Evolutionary conservation across 768 basidiomycete genomes (phyloP), one percentile per base, ranked within the genome.

Genomic region (Polyporus arcularius): DNA sequence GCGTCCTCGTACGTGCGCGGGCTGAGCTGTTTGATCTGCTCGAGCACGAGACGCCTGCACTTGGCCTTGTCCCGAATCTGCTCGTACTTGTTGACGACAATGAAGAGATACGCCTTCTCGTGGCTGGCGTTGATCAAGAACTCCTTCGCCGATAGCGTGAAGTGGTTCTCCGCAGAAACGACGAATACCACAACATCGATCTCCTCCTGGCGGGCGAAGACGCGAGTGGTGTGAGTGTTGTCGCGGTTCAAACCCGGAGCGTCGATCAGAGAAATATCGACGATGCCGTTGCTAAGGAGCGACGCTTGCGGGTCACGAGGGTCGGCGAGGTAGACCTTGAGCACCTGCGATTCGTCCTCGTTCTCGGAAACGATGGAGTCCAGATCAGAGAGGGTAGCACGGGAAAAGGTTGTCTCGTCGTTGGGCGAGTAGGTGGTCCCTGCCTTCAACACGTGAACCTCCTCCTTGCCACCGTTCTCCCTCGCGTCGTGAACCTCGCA

Each of bases 121-220:
- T 93, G 90, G 77, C 90, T 92, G 2, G 96, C 95, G 67, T 86
- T 93, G 79, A 79, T 84, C 49, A 99, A 82, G 81, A 99, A 98
- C 73, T 98, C 95, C 72, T 90, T 92, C 14, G 94, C 90, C 4
- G 94, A 96, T 18, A 96, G 82, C 0, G 97, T 99, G 74, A 99
- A 96, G 79, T 98, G 96, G 74, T 99, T 98, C 78, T 97, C 96
- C 4, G 97, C 94, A 0, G 92, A 94, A 52, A 97, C 95, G 66
- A 98, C 95, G 73, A 98, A 99, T 58, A 99, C 96, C 58, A 99
- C 86, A 26, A 99, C 96, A 72, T 99, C 97, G 47, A 99, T 98
- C 76, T 98, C 96, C 70, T 96, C 91, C 74, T 98, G 97, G 16
- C 94, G 91, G 38, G 96, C 85, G 67, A 99, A 98, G 53, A 97